Base-by-base conservation (phyloP, 2,329 filamentous ascomycete species). In the Eutypa lata region DNA sequence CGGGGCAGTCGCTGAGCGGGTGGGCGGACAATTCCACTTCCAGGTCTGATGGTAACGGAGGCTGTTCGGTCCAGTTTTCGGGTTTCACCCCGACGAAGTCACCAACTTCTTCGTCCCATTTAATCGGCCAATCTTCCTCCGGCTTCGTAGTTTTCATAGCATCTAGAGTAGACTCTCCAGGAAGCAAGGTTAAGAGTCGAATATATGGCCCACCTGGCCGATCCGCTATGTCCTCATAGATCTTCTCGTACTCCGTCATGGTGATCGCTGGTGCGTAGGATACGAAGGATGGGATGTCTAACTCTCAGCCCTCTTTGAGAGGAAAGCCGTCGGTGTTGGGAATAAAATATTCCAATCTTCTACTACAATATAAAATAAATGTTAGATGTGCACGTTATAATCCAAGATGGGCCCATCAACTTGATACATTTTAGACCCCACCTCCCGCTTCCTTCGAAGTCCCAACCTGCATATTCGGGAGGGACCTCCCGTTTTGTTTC, bases 161-260 rank as follows among this genome's bases (percentile, higher is more conserved):
- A 31, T 10, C 10, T 5, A 10, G 5, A 10, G 6, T 31, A 31
- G 26, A 31, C 10, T 31, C 26, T 10, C 26, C 26, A 10, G 45
- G 45, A 18, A 37, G 26, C 19, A 47, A 3, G 13, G 45, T 47
- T 26, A 47, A 10, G 26, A 47, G 26, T 35, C 45, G 45, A n/a
- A 47, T 33, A 31, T 35, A 37, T 19, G 45, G 45, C n/a, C 45
- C 45, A 42, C 16, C 42, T 22, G 45, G 43, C 33, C 43, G 43
- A 24, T 42, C 26, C 11, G 47, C n/a, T 19, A 51, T 45, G 47
- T 51, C 16, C 10, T 24, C 49, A 33, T 45, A 45, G 4, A 51
- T 5, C 2, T 24, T 18, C 11, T 45, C 31, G 24, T 47, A 46
- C 21, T 45, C 49, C 7, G 49, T 51, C 49, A 47, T 46, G 26